phyloP scores from a whole-genome alignment of 2,329 filamentous ascomycete genomes.

The Stylonectria norvegica region DNA sequence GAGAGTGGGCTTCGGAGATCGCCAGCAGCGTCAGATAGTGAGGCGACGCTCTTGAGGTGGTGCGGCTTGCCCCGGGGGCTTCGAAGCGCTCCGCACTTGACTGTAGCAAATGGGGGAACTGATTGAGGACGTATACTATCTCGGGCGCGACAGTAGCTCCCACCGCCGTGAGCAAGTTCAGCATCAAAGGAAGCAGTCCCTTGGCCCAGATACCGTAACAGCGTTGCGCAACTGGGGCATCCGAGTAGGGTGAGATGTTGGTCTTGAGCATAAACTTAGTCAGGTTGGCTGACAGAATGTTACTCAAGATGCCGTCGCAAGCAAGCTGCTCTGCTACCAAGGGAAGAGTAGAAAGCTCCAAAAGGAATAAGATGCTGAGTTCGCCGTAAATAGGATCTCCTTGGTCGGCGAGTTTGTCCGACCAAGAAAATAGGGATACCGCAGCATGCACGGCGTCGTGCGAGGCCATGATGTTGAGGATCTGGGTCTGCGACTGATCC shows the following conservation, averaged over 20 bases:
- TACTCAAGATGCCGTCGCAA: conserved; percentile 76
- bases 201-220: conserved; percentile 89
- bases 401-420: conserved; percentile 73
- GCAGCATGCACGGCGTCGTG: conserved; percentile 78
- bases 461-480: conserved; percentile 65
- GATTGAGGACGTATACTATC: conserved; percentile 81
- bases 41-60: conserved; percentile 44
- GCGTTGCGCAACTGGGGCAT: conserved; percentile 62
- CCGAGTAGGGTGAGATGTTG: conserved; percentile 74
- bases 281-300: conserved; percentile 75
- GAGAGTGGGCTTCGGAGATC: conserved; percentile 73
- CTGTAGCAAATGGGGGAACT: conserved; percentile 75
- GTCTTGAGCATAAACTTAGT: conserved; percentile 71
- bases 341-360: conserved; percentile 80
- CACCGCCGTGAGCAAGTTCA: conserved; percentile 82
- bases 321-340: conserved; percentile 85
- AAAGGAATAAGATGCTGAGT: conserved; percentile 81
- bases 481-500: conserved; percentile 65
- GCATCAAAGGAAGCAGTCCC: conserved; percentile 79
- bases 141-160: conserved; percentile 80
- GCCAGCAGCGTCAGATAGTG: conserved; percentile 70
- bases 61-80: conserved; percentile 53
- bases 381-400: conserved; percentile 91
- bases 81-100: conserved; percentile 72
- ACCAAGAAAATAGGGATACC: conserved; percentile 87